Evolutionary conservation across 768 basidiomycete species (phyloP).

Genomic region (Pulveroboletus frians): DNA sequence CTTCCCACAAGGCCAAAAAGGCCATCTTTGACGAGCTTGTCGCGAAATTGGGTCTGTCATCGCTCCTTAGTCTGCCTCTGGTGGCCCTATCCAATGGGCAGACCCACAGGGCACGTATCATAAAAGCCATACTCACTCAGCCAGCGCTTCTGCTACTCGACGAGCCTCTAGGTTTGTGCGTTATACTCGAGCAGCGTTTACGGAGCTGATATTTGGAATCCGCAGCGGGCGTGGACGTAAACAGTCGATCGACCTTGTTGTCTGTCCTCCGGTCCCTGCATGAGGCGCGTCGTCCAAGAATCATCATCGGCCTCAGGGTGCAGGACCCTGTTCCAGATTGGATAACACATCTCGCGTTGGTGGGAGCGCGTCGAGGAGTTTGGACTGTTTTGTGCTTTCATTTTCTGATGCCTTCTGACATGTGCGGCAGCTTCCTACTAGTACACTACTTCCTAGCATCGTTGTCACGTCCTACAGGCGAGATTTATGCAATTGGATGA

Average conservation of each 20-base stretch:
- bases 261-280: constrained; percentile 53
- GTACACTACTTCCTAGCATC: no score
- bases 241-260: constrained; percentile 52
- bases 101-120: constrained; percentile 79
- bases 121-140: constrained; percentile 63
- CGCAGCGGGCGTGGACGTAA: constrained; percentile 73
- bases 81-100: constrained; percentile 90
- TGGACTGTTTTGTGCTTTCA: constrained; percentile 83
- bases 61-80: constrained; percentile 75
- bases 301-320: constrained; percentile 60
- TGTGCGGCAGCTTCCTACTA: no score
- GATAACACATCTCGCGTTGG: constrained; percentile 62
- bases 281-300: constrained; percentile 42
- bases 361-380: constrained; percentile 72
- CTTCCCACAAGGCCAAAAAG: constrained; percentile 25
- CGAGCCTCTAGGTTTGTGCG: constrained; percentile 74
- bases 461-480: no score
- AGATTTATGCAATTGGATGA: no score
- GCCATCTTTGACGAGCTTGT: constrained; percentile 50
- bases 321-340: constrained; percentile 73
- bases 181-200: background rate
- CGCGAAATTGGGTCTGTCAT: constrained; percentile 48
- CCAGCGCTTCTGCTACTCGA: constrained; percentile 83
- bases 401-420: no score
- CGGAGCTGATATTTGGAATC: background rate